Evolutionary conservation across 2,329 filamentous ascomycete genomes (phyloP).

Genomic region (Trichocomaceae sp.): DNA sequence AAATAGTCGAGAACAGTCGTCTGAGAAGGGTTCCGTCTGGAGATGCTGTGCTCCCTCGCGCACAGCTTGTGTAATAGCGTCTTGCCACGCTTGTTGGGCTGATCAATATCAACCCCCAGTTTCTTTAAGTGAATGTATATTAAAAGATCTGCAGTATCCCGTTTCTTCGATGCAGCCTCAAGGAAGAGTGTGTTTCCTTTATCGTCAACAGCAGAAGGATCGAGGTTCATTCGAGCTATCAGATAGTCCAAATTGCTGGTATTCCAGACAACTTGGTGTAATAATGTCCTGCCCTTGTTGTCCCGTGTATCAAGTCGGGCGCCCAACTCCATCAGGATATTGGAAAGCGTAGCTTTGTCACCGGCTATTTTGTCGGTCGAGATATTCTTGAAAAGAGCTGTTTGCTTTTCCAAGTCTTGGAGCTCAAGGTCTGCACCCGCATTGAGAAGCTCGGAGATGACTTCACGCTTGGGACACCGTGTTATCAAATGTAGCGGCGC

Average conservation of each 20-base stretch:
- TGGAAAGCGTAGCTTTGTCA: conserved; percentile 1
- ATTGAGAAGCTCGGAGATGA: background rate
- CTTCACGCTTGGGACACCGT: background rate
- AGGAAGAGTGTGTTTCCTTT: conserved; percentile 4
- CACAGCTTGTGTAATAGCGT: conserved; percentile 6
- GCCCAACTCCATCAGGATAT: conserved; percentile 1
- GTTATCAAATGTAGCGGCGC: conserved; percentile 1
- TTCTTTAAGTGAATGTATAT: background rate
- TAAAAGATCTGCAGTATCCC: background rate
- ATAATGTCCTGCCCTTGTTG: conserved; percentile 6
- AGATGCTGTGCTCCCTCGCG: background rate
- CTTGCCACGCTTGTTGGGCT: conserved; percentile 3
- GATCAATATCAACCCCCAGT: conserved; percentile 6
- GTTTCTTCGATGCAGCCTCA: conserved; percentile 2
- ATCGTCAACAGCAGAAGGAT: background rate
- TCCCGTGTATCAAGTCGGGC: conserved; percentile 5
- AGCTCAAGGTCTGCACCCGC: conserved; percentile 5
- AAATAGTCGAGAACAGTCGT: conserved; percentile 10
- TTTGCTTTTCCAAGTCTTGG: conserved; percentile 4
- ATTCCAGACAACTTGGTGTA: conserved; percentile 2
- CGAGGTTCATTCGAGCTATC: conserved; percentile 1
- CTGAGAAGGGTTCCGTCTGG: background rate
- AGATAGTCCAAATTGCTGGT: conserved; percentile 4
- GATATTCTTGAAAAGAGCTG: conserved; percentile 6
- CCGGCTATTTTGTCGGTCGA: background rate